Evolutionary conservation across 73 alveolate species (phyloP), one percentile per base, ranked within the genome.

Genomic region (Durusdinium trenchii): DNA sequence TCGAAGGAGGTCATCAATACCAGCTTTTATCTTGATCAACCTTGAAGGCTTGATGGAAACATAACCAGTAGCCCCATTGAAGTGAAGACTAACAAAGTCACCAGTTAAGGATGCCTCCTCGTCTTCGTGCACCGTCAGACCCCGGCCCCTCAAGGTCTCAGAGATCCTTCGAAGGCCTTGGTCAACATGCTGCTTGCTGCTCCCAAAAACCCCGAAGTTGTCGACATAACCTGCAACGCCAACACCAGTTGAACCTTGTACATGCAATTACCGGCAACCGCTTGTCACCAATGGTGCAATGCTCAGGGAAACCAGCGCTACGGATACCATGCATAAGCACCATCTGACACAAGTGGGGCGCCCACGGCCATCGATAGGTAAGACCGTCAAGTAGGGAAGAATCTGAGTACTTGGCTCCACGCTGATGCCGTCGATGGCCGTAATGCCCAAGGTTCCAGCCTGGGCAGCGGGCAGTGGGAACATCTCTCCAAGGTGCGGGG

Each of bases 361-460:
- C 96, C 96, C 96, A 87, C 14, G 48, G 3, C 96, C 96, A 87
- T 35, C 96, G 85, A 87, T 87, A 6, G 96, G 96, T 47, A 87
- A 9, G 0, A 87, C 67, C 26, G 82, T 62, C 47, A 87, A 4
- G 2, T 43, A 57, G 14, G 96, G 96, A 30, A 61, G 18, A 0
- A 87, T 5, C 48, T 5, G 48, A 35, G 85, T 60, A 3, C 48
- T 60, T 5, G 96, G 86, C 96, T 10, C 12, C 6, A 87, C 48
- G 32, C 6, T 36, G 35, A 0, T 3, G 9, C 52, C 85, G 10
- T 6, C 60, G 43, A 61, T 43, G 84, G 16, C 0, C 7, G 46
- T 3, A 26, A 62, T 23, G 45, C 85, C 96, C 10, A 61, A 0
- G 1, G 12, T 1, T 26, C 71, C 50, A 36, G 96, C 96, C 84